phyloP scores from a whole-genome alignment of 192 early-diverging fungal genomes.

The Phycomyces blakesleeanus region DNA sequence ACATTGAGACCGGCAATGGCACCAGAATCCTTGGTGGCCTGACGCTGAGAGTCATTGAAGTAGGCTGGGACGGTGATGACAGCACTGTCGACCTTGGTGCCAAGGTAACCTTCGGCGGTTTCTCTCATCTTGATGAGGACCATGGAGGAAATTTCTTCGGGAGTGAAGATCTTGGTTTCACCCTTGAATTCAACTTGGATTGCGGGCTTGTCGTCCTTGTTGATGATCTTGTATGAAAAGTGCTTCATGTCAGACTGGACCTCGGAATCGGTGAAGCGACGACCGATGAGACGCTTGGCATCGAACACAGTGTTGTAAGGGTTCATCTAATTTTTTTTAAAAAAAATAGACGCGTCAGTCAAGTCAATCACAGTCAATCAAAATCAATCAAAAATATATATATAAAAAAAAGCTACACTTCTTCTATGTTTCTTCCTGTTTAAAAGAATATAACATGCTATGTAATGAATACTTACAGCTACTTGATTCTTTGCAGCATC shows the following conservation, averaged over 20 bases:
- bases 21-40: slow-evolving; percentile 93
- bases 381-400: not conserved
- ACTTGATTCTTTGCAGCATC: slow-evolving; percentile 99
- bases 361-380: not conserved
- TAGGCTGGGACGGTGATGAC: slow-evolving; percentile 98
- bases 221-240: slow-evolving; percentile 90
- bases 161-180: slow-evolving; percentile 91
- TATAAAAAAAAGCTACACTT: no score
- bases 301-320: slow-evolving; percentile 97
- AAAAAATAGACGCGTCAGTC: not conserved
- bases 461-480: slow-evolving; percentile 45
- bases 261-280: slow-evolving; percentile 81
- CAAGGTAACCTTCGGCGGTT: slow-evolving; percentile 80
- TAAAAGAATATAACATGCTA: no score
- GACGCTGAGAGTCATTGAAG: slow-evolving; percentile 95
- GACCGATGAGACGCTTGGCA: slow-evolving; percentile 97
- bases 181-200: slow-evolving; percentile 95
- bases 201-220: slow-evolving; percentile 81
- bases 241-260: slow-evolving; percentile 99
- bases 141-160: slow-evolving; percentile 96
- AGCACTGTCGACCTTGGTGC: slow-evolving; percentile 79
- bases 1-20: slow-evolving; percentile 85
- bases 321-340: slow-evolving; percentile 81
- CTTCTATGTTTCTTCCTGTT: no score
- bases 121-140: slow-evolving; percentile 98